Evolutionary conservation across 257 asterid genomes (phyloP), one percentile per base, ranked within the genome.

Genomic region (Orobanche coerulescens): DNA sequence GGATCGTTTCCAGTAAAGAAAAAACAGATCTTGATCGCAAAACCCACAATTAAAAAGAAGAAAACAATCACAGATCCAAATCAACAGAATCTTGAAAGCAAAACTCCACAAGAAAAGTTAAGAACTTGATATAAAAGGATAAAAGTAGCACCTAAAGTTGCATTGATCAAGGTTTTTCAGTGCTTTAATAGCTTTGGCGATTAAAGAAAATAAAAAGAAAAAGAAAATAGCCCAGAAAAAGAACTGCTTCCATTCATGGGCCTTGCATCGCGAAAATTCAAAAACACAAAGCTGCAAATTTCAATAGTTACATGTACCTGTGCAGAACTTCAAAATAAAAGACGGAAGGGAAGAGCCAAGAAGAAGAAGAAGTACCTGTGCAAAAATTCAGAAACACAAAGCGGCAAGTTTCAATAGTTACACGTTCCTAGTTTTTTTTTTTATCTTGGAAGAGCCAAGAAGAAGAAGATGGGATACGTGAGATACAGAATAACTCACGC

Each of bases 101-200:
- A 49, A 61, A 61, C 51, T 43, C 34, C 10, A 19, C 19, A 57
- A 36, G 15, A 44, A 51, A 48, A 15, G 31, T 5, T 2, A 26
- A 62, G 71, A 67, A 48, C 63, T 26, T 42, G 23, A 52, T 50
- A 2, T 16, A 48, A 37, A 55, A 15, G 72, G 67, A 40, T 5
- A 6, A 20, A 18, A 67, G 67, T 40, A 48, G 61, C 72, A 73
- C 82, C 82, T 78, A 47, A 77, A 67, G n/a, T 47, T 58, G 77
- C 66, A 58, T 31, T 54, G 71, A 67, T 65, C 61, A 64, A 44
- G n/a, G 49, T 23, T 43, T 20, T 43, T 50, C 36, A 19, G 64
- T 39, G 62, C 59, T 28, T n/a, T n/a, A n/a, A n/a, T 30, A 40
- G 59, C 60, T 30, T 46, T 46, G 61, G 65, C 44, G 28, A 66